Percentiles rank a stretch among this genome's conserved stretches.
phyloP scores from a whole-genome alignment of 495 filamentous ascomycete species.

The Talaromyces trachyspermus region DNA sequence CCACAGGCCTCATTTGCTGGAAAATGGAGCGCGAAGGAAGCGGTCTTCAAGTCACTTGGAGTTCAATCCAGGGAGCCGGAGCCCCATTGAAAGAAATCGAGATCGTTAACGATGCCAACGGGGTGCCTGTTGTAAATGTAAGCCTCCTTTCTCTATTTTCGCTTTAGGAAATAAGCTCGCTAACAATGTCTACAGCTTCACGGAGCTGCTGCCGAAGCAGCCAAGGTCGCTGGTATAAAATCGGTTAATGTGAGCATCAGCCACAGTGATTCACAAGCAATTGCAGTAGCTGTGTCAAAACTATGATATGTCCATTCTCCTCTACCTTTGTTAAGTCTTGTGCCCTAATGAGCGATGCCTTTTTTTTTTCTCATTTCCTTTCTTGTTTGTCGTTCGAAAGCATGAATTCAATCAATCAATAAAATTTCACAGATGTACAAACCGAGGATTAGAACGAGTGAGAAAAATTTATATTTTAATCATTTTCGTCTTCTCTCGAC shows the following conservation, averaged over 20 bases:
- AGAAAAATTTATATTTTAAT: no score
- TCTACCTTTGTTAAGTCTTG: neutral
- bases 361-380: constrained; percentile 3
- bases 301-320: constrained; percentile 37
- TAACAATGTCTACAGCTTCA: constrained; percentile 57
- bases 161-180: constrained; percentile 18
- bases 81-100: constrained; percentile 92
- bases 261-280: constrained; percentile 84
- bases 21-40: constrained; percentile 95
- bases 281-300: constrained; percentile 82
- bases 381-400: neutral
- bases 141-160: constrained; percentile 26
- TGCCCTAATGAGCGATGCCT: constrained; percentile 9
- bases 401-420: no score
- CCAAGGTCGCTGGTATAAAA: constrained; percentile 78
- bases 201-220: constrained; percentile 73
- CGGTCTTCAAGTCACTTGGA: constrained; percentile 95
- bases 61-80: constrained; percentile 79
- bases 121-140: constrained; percentile 79
- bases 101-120: constrained; percentile 70
- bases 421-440: no score
- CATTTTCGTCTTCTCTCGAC: no score
- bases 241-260: constrained; percentile 86
- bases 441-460: no score
- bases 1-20: constrained; percentile 85